These are phyloP conservation scores for Rhodotorula sp. DNA, from an alignment of 1,284 basidiomycete species.

Conservation along the genomic window DNA sequence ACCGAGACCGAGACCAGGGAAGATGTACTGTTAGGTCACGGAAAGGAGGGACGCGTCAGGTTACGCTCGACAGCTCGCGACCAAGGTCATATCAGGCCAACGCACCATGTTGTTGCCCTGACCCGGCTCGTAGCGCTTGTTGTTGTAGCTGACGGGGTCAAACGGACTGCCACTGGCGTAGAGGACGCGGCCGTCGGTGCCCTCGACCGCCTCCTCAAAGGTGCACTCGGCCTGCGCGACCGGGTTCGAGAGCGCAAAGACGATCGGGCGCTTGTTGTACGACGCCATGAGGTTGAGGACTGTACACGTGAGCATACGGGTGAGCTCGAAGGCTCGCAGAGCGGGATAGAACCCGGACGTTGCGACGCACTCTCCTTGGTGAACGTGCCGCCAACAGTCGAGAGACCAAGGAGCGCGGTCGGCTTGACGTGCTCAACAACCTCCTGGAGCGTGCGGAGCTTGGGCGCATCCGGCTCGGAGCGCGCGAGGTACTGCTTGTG, in stretches of 20 bases:
- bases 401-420: constrained; percentile 86
- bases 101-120: constrained; percentile 90
- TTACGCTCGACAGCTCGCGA: neutral
- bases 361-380: constrained; percentile 57
- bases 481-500: constrained; percentile 83
- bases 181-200: constrained; percentile 69
- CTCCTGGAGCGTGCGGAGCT: constrained; percentile 72
- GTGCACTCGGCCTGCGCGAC: constrained; percentile 59
- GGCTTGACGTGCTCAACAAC: constrained; percentile 85
- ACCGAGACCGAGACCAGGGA: constrained; percentile 73
- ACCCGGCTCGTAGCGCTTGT: constrained; percentile 70
- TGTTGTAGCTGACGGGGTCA: constrained; percentile 64
- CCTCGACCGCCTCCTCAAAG: constrained; percentile 78
- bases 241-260: constrained; percentile 98
- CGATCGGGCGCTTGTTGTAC: constrained; percentile 81
- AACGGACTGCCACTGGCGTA: constrained; percentile 93
- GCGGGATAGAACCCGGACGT: too few relatives aligned
- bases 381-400: constrained; percentile 83
- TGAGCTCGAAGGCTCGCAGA: neutral
- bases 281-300: constrained; percentile 79
- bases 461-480: constrained; percentile 71
- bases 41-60: neutral
- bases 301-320: neutral
- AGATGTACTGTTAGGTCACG: constrained; percentile 37
- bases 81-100: constrained; percentile 45